phyloP scores from a whole-genome alignment of 352 stramenopile genomes.

The Phytophthora macrochlamydospora region DNA sequence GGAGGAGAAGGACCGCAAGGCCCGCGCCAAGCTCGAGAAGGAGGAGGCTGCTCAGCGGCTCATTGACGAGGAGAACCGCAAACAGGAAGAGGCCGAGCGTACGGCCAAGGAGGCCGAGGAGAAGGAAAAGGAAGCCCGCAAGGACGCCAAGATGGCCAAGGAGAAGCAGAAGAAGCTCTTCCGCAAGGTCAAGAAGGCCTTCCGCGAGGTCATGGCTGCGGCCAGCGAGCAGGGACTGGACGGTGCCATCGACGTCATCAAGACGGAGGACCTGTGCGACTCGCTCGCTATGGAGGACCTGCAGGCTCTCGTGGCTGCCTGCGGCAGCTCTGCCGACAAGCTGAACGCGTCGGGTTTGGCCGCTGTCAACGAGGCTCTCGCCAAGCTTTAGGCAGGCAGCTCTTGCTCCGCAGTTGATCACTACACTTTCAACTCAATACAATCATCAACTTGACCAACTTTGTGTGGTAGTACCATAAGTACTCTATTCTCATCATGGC shows the following conservation, averaged over 20 bases:
- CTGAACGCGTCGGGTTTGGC: constrained; percentile 61
- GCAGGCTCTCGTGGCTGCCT: constrained; percentile 66
- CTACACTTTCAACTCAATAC: no score
- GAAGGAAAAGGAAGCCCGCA: constrained; percentile 65
- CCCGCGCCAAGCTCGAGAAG: constrained; percentile 73
- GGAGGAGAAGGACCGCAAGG: constrained; percentile 86
- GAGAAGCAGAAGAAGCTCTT: constrained; percentile 89
- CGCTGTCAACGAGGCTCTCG: constrained; percentile 52
- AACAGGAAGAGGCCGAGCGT: constrained; percentile 64
- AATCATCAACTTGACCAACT: no score
- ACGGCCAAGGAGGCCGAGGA: constrained; percentile 59
- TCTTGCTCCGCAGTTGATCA: no score
- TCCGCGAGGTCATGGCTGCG: constrained; percentile 76
- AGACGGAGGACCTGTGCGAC: constrained; percentile 82
- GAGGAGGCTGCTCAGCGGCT: constrained; percentile 70
- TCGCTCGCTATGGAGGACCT: constrained; percentile 72
- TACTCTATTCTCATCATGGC: background rate
- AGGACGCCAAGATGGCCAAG: constrained; percentile 77
- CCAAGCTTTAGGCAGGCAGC: constrained; percentile 42
- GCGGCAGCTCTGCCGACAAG: constrained; percentile 52
- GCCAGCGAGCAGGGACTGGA: constrained; percentile 65
- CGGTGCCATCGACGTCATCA: constrained; percentile 65
- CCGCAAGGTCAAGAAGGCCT: constrained; percentile 86
- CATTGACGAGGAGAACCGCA: constrained; percentile 70
- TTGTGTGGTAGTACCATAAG: no score